Evolutionary conservation across 2,329 filamentous ascomycete genomes (phyloP), one percentile per base, ranked within the genome.

Genomic region (Beauveria scarabaeidicola): DNA sequence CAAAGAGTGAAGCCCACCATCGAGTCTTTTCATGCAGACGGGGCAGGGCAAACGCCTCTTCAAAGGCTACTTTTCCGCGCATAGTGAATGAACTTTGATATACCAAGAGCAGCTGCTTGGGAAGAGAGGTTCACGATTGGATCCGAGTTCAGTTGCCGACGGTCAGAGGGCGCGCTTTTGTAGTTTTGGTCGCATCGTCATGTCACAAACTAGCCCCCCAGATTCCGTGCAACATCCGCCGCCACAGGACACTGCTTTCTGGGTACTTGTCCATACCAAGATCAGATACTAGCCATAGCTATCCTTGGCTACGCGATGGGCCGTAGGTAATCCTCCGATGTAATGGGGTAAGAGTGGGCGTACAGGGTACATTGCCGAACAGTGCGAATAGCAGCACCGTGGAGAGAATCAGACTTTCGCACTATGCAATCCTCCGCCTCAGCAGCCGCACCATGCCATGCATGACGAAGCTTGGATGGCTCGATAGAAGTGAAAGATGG

Each of bases 1-100:
- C 78, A 66, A 86, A 87, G 23, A 86, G 69, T 5, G 74, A 71
- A 1, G 83, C 84, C 82, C 82, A 85, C 81, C 82, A 85, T 64
- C 74, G 73, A 5, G 81, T 83, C 69, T 80, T 80, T 63, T 85
- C 81, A 50, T 78, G 74, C 62, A 85, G 77, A 38, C 82, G 77
- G 48, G 84, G 82, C 7, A 85, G 75, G 62, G 79, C 80, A 63
- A 85, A 86, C 15, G 82, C 82, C 71, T 86, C 83, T 68, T 86
- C 83, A 23, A 86, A 74, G 13, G 80, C 80, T 61, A 86, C 77
- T 63, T 87, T 86, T 61, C 84, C 83, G 13, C 78, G 70, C 81
- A 85, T 85, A 25, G 5, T 68, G 47, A 25, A 25, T 19, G 23
- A 40, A 1, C 60, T 10, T 55, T 19, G 21, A 58, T 52, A 8